A percentile compares a stretch with the other conserved stretches of the same genome.
Conservation (phyloP, 306 rosid genomes). For the Cucurbita argyrosperma region DNA sequence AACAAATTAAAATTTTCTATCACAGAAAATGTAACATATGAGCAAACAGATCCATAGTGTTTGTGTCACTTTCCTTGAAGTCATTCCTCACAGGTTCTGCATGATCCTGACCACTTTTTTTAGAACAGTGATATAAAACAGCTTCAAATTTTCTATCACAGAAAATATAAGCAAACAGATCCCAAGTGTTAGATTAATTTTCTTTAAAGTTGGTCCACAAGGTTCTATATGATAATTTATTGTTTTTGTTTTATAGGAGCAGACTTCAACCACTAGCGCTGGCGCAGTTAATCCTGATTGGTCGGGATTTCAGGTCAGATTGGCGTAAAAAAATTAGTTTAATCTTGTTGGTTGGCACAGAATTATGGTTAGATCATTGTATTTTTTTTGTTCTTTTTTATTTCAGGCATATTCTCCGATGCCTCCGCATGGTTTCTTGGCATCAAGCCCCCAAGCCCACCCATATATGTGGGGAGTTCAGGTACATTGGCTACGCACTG, state of each 20-base stretch:
- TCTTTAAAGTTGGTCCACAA: not conserved
- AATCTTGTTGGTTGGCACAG: slow-evolving; percentile 8
- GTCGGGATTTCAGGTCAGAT: slow-evolving; percentile 84
- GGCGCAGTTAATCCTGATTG: slow-evolving; percentile 85
- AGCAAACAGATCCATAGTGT: not conserved
- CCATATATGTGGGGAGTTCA: slow-evolving; percentile 99
- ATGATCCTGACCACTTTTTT: not conserved
- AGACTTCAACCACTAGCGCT: slow-evolving; percentile 43
- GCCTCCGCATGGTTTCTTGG: slow-evolving; percentile 90
- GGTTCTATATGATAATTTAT: not conserved
- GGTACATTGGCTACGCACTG: slow-evolving; percentile 21
- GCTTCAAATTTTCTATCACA: not conserved
- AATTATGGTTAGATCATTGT: not conserved
- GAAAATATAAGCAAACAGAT: not conserved
- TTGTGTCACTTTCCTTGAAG: not conserved
- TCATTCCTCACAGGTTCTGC: not conserved
- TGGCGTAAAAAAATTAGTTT: not conserved
- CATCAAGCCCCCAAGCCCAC: slow-evolving; percentile 90
- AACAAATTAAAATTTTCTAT: too few species aligned
- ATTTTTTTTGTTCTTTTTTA: not conserved
- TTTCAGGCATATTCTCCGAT: slow-evolving; percentile 84
- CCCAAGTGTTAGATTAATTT: not conserved
- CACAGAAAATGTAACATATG: too few species aligned
- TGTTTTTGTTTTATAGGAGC: slow-evolving; percentile 45
- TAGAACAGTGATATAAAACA: not conserved